Percentiles rank a stretch among this genome's conserved stretches.
Conservation (phyloP, 2,329 filamentous ascomycete species). For the Talaromyces sp. region DNA sequence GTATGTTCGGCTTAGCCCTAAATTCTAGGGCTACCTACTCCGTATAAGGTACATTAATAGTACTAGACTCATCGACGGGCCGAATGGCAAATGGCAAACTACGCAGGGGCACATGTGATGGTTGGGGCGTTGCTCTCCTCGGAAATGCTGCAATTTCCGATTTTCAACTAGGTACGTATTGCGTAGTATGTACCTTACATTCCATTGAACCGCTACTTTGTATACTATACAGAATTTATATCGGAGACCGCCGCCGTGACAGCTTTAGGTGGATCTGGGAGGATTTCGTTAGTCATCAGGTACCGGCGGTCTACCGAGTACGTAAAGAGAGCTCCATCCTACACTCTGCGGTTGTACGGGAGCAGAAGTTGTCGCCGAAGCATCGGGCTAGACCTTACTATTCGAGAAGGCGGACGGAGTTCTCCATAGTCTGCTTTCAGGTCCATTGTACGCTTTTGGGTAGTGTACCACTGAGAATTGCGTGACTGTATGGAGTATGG, state of each 20-base stretch:
- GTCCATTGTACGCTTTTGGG: not conserved
- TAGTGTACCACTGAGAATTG: not conserved
- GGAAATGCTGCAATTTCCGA: not conserved
- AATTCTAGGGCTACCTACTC: not conserved
- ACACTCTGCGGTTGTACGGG: not conserved
- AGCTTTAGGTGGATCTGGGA: not conserved
- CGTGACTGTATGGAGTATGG: not conserved
- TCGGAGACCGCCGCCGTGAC: not conserved
- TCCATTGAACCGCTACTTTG: not conserved
- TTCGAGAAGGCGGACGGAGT: not conserved
- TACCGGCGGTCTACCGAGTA: not conserved
- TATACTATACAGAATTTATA: not conserved
- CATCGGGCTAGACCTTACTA: conserved; percentile 13
- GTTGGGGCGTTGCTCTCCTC: not conserved
- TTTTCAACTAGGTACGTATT: not conserved
- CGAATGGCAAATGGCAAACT: not conserved
- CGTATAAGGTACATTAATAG: too few relatives aligned
- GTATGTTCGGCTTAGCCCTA: not conserved
- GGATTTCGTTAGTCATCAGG: not conserved
- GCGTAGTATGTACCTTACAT: not conserved
- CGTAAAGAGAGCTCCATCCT: not conserved
- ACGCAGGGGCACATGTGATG: not conserved
- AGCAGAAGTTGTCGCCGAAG: not conserved
- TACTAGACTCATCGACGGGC: not conserved
- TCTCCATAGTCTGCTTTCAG: not conserved